Evolutionary conservation across 176 grass and related monocot genomes (phyloP).

Genomic region (Ensete ventricosum): DNA sequence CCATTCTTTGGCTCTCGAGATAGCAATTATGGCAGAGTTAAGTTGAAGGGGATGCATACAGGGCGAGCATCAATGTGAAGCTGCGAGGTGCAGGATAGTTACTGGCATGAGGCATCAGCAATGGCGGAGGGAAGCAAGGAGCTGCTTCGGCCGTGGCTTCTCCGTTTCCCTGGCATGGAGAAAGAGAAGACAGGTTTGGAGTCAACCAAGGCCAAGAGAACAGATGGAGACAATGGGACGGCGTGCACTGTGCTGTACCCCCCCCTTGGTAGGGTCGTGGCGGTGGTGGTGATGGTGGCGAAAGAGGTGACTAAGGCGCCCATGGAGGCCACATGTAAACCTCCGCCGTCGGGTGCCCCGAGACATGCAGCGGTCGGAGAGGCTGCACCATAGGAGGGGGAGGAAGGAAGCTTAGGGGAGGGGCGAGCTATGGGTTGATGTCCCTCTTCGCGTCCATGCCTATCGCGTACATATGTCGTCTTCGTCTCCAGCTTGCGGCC

Average conservation of each 20-base stretch:
- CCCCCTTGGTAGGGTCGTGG: constrained; percentile 29
- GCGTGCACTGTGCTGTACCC: constrained; percentile 12
- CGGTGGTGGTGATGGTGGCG: constrained; percentile 43
- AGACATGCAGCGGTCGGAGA: constrained; percentile 28
- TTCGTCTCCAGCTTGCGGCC: constrained; percentile 62
- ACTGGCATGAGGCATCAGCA: constrained; percentile 45
- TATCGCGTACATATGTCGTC: constrained; percentile 41
- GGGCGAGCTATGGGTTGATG: constrained; percentile 29
- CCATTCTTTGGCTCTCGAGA: too few relatives aligned
- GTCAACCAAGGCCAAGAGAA: background rate
- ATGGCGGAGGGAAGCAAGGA: constrained; percentile 41
- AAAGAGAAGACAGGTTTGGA: background rate
- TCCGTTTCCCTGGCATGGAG: constrained; percentile 25
- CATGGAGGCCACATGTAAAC: constrained; percentile 46
- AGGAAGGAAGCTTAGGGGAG: constrained; percentile 48
- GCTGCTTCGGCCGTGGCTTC: constrained; percentile 34
- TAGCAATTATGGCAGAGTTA: too few relatives aligned
- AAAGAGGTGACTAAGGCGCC: background rate
- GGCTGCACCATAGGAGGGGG: constrained; percentile 31
- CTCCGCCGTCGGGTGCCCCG: constrained; percentile 34
- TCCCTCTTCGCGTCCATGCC: constrained; percentile 14
- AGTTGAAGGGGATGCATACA: constrained; percentile 22
- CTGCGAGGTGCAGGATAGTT: constrained; percentile 21
- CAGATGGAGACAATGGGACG: background rate
- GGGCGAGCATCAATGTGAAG: constrained; percentile 65